Evolutionary conservation across 2,329 filamentous ascomycete genomes (phyloP), one percentile per base, ranked within the genome.

Genomic region (Cladosporium austrohemisphaericum): DNA sequence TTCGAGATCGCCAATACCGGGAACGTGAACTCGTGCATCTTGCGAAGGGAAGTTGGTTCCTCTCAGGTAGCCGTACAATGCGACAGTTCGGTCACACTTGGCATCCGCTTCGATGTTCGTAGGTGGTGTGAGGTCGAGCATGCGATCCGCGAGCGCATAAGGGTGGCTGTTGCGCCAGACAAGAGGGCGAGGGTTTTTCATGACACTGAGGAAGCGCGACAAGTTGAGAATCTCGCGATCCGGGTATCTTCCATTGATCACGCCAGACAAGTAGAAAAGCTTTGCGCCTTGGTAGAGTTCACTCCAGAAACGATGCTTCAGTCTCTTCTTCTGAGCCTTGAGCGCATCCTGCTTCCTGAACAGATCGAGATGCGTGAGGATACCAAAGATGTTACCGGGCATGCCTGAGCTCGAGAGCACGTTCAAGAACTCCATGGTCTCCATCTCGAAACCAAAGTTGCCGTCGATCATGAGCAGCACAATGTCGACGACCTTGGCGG

Each of bases 381-480:
- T 91, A 45, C 93, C 93, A 65, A 98, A 97, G 29, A 98, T 91
- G 61, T 98, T 98, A 57, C 93, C 92, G 0, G 94, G 93, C 92
- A 98, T 97, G 68, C 93, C 93, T 23, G 88, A 95, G 2, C 89
- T 83, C n/a, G 88, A 86, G 43, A 98, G 76, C 14, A 96, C 84
- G 60, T 96, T 97, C 64, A 98, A 74, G 54, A 98, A 98, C 71
- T 98, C 93, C 93, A 98, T 98, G 0, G 93, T 98, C 77, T 98
- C 93, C 93, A 98, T 98, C 72, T 98, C 93, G 65, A 98, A 98
- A 11, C 93, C 94, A 63, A 87, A 98, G 71, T 97, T 97, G 49
- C 93, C 94, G 65, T 98, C 93, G 60, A 98, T 98, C 88, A 98
- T 93, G 50, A 98, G 79, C 41, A 98, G 77, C 5, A 97, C 88